Evolutionary conservation across 768 basidiomycete species (phyloP).

Genomic region (Wakefieldia striispora): DNA sequence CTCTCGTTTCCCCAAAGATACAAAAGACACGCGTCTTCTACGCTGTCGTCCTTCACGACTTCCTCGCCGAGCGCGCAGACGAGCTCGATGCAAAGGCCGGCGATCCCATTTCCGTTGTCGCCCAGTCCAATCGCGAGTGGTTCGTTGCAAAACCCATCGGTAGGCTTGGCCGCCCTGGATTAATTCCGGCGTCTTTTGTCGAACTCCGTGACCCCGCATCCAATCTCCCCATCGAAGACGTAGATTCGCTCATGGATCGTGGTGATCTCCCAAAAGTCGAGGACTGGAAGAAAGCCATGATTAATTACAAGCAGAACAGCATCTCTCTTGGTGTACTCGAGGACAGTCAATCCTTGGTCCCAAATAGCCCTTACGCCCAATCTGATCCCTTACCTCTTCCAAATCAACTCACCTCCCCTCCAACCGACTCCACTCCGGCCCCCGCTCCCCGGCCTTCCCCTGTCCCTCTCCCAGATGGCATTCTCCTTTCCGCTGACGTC

Average conservation of each 20-base stretch:
- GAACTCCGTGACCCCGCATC: slow-evolving; percentile 93
- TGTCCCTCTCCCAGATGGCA: slow-evolving; percentile 70
- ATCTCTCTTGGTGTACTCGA: slow-evolving; percentile 95
- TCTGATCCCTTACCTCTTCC: slow-evolving; percentile 15
- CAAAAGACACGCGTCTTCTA: slow-evolving; percentile 71
- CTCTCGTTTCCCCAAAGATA: slow-evolving; percentile 34
- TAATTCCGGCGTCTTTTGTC: slow-evolving; percentile 97
- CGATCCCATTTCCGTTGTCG: slow-evolving; percentile 94
- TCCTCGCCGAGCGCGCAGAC: slow-evolving; percentile 91
- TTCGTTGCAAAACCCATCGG: slow-evolving; percentile 99
- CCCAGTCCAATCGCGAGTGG: slow-evolving; percentile 99
- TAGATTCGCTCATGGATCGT: slow-evolving; percentile 75
- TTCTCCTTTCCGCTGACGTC: slow-evolving; percentile 83
- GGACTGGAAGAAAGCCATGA: slow-evolving; percentile 96
- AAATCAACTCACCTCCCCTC: background rate
- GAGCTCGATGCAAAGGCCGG: slow-evolving; percentile 94
- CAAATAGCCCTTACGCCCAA: slow-evolving; percentile 41
- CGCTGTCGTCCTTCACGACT: slow-evolving; percentile 94
- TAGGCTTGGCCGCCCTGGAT: slow-evolving; percentile 87
- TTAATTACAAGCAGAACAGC: slow-evolving; percentile 93
- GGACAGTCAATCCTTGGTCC: slow-evolving; percentile 42
- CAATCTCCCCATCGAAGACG: slow-evolving; percentile 71
- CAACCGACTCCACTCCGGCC: slow-evolving; percentile 13
- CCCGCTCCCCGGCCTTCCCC: slow-evolving; percentile 36
- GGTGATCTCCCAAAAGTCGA: slow-evolving; percentile 95